Evolutionary conservation across 2,329 filamentous ascomycete species (phyloP).

Genomic region (Helminthosporium solani): DNA sequence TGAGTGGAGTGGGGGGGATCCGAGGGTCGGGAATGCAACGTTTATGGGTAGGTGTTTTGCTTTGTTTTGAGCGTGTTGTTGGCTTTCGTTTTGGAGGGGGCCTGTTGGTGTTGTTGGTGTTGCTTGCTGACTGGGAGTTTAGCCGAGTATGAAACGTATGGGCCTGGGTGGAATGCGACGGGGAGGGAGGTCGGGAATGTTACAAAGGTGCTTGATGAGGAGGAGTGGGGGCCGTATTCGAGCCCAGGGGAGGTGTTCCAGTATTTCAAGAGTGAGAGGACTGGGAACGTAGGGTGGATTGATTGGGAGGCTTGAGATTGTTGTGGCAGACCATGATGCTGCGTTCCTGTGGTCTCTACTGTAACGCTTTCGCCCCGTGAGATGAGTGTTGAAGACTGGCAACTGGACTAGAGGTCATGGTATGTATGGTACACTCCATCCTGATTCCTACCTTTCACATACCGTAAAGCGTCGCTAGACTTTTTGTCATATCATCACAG

Average conservation of each 20-base stretch:
- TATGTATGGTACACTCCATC: no score
- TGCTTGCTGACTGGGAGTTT: not conserved
- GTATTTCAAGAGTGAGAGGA: constrained; percentile 41
- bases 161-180: constrained; percentile 56
- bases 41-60: constrained; percentile 47
- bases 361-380: no score
- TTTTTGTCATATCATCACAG: no score
- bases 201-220: constrained; percentile 49
- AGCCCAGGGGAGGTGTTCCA: constrained; percentile 29
- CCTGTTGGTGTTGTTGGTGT: no score
- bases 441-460: no score
- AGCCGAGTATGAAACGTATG: constrained; percentile 53
- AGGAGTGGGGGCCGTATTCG: constrained; percentile 31
- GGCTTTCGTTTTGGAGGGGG: not conserved
- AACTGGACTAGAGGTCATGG: no score
- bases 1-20: constrained; percentile 50
- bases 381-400: no score
- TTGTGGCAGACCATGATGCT: no score
- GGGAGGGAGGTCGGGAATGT: constrained; percentile 47
- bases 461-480: no score
- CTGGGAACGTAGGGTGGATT: constrained; percentile 53
- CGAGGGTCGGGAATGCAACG: constrained; percentile 48
- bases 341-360: no score
- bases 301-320: constrained; percentile 31
- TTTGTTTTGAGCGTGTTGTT: not conserved